A percentile compares a stretch with the other conserved stretches of the same genome.
phyloP scores from a whole-genome alignment of 2,329 filamentous ascomycete species.

The Aspergillus arachidicola region DNA sequence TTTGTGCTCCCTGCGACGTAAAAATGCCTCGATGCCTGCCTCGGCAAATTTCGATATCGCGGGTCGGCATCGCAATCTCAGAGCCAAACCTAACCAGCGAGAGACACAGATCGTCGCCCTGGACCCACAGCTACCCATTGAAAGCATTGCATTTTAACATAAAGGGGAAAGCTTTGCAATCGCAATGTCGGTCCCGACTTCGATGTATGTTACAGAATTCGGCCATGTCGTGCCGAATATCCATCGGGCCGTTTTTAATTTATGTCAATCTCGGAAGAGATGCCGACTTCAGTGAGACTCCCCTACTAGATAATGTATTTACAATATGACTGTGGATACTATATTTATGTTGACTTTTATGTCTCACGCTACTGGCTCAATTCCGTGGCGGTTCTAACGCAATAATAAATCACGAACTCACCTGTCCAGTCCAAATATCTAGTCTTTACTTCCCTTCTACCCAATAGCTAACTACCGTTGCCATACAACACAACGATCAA shows the following conservation, averaged over 20 bases:
- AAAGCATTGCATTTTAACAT: not conserved
- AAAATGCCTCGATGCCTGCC: conserved; percentile 1
- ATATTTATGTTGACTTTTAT: not conserved
- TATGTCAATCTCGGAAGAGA: not conserved
- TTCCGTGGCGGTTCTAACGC: not conserved
- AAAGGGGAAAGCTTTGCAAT: not conserved
- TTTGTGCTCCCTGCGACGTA: not conserved
- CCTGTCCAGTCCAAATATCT: not conserved
- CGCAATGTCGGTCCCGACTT: not conserved
- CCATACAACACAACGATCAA: not conserved
- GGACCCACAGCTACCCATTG: not conserved
- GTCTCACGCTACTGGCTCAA: not conserved
- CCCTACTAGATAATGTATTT: not conserved
- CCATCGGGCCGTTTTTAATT: conserved; percentile 2
- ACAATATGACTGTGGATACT: not conserved
- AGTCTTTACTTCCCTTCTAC: not conserved
- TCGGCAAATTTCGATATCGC: not conserved
- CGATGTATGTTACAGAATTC: not conserved
- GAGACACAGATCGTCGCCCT: not conserved
- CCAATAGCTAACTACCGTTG: not conserved
- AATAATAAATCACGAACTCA: not conserved
- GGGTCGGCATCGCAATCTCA: not conserved
- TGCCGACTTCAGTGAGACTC: not conserved
- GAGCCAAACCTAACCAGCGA: not conserved
- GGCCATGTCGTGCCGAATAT: conserved; percentile 1